Evolutionary conservation across 495 filamentous ascomycete genomes (phyloP), one percentile per base, ranked within the genome.

Genomic region (Penicillium samsonianum): DNA sequence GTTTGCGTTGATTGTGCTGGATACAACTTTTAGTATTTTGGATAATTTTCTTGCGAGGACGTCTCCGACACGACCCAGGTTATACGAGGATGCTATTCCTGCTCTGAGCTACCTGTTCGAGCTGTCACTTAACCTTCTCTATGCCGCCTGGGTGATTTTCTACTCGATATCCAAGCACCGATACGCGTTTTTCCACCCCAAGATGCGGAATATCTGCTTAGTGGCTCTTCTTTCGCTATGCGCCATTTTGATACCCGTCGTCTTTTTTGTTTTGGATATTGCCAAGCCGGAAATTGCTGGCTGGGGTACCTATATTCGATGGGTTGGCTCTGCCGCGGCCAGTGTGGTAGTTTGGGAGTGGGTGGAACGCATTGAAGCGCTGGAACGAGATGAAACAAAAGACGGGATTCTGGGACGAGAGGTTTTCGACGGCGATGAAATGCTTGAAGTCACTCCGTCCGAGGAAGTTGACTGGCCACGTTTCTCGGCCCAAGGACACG

Each of bases 291-390:
- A 89, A 45, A 86, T 96, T 46, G 90, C 90, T 26, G 92, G 91
- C 16, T 98, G 94, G 94, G 95, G 94, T 63, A 94, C 95, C 59
- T 98, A 97, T 65, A 91, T 98, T 50, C 79, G 94, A 63, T 98
- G 95, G 94, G 95, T 98, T 42, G 95, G 94, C 30, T 94, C 95
- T 1, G 92, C 92, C 0, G 91, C 92, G 2, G 95, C 94, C 8
- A 96, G 92, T 74, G 94, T 97, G 19, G 89, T 98, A 16, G 94
- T 98, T 1, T 98, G 94, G 94, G 94, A 98, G 71, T 98, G 94
- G 94, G 94, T 98, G 17, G 94, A 98, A 70, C 82, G 95, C n/a
- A 98, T 98, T 51, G 94, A 98, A 69, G 91, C 91, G 0, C 74
- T 98, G 47, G 94, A 98, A 72, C 83, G 94, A 50, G 93, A 98